Conservation (phyloP, 2,329 filamentous ascomycete genomes). For the Colletotrichum agaves region DNA sequence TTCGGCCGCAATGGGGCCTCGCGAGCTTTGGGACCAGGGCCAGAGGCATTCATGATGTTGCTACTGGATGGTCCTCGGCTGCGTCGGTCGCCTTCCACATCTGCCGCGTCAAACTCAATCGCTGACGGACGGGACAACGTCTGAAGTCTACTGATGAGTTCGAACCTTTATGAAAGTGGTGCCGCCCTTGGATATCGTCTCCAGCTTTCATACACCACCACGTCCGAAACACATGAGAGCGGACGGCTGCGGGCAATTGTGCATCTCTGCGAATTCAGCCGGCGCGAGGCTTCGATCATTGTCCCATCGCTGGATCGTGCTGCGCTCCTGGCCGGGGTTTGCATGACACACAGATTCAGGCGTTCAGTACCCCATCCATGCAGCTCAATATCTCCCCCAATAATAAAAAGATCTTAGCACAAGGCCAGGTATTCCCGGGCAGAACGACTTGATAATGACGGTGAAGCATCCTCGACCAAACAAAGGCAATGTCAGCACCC, state of each 20-base stretch:
- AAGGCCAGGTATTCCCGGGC: slow-evolving; percentile 5
- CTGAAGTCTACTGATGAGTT: slow-evolving; percentile 5
- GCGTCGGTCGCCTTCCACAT: background rate
- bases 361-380: background rate
- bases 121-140: slow-evolving; percentile 2
- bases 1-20: background rate
- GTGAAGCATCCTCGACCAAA: slow-evolving; percentile 15
- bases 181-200: slow-evolving; percentile 5
- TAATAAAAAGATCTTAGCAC: background rate
- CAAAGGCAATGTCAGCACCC: slow-evolving; percentile 4
- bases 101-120: slow-evolving; percentile 1
- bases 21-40: background rate
- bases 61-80: background rate
- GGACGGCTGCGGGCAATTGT: slow-evolving; percentile 4
- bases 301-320: background rate
- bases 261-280: background rate
- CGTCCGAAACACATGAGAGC: slow-evolving; percentile 10
- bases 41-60: background rate
- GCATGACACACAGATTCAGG: background rate
- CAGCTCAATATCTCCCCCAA: slow-evolving; percentile 15
- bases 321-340: background rate
- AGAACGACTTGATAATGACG: slow-evolving; percentile 7
- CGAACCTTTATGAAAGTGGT: background rate
- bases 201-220: background rate
- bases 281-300: background rate